phyloP scores from a whole-genome alignment of 257 asterid species.

The Solanum dulcamara region DNA sequence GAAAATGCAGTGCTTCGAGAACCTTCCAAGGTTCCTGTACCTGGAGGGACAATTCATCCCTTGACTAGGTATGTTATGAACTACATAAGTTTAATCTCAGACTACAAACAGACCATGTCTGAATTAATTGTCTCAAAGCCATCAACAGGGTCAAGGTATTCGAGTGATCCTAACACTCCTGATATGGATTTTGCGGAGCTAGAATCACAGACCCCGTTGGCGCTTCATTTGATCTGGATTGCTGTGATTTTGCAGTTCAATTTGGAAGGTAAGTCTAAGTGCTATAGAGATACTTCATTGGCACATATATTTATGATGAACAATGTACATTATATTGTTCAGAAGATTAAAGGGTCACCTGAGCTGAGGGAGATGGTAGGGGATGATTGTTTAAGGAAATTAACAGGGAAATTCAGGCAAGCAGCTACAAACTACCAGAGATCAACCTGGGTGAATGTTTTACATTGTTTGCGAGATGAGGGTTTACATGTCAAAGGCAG shows the following conservation, averaged over 20 bases:
- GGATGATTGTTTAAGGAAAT: constrained; percentile 48
- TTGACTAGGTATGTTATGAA: constrained; percentile 92
- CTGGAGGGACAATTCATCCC: constrained; percentile 94
- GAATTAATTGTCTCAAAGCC: constrained; percentile 74
- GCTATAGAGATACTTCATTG: constrained; percentile 64
- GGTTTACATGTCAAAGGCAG: constrained; percentile 77
- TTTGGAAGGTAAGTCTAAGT: constrained; percentile 67
- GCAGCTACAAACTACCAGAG: constrained; percentile 71
- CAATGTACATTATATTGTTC: constrained; percentile 74
- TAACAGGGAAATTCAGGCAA: constrained; percentile 44
- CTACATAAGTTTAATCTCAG: constrained; percentile 69
- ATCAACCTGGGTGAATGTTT: constrained; percentile 69
- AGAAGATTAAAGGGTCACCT: constrained; percentile 65
- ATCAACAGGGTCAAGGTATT: constrained; percentile 47
- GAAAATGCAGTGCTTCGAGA: constrained; percentile 78
- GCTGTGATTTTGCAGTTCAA: constrained; percentile 63
- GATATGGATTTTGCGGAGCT: constrained; percentile 66
- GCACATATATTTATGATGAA: constrained; percentile 91
- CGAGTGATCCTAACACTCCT: constrained; percentile 51
- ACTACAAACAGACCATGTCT: constrained; percentile 51
- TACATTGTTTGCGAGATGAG: constrained; percentile 81
- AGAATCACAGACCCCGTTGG: constrained; percentile 50
- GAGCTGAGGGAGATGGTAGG: constrained; percentile 86
- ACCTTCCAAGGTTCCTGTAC: constrained; percentile 64
- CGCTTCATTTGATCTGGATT: constrained; percentile 81